Percentiles rank a stretch among this genome's conserved stretches.
phyloP scores from a whole-genome alignment of 176 grass and related monocot species.

The Guadua angustifolia region DNA sequence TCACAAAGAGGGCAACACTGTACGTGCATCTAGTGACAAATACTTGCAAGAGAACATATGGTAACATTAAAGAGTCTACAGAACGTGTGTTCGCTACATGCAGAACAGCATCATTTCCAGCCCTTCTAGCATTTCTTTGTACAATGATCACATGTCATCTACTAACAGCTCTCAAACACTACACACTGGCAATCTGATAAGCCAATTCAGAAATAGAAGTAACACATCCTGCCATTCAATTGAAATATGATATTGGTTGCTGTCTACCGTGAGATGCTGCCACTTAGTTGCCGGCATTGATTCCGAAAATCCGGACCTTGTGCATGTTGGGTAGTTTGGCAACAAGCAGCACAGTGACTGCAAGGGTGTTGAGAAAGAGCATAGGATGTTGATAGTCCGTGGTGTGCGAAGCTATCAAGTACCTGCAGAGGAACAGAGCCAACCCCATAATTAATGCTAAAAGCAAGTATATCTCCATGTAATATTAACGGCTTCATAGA shows the following conservation, averaged over 20 bases:
- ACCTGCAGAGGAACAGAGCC: constrained; percentile 45
- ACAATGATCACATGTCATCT: constrained; percentile 60
- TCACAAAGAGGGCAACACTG: constrained; percentile 1
- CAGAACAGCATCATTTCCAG: constrained; percentile 49
- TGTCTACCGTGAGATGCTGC: neutral
- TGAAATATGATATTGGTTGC: constrained; percentile 27
- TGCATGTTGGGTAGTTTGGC: constrained; percentile 72
- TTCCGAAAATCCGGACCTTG: constrained; percentile 73
- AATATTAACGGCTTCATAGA: neutral
- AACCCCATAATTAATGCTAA: neutral
- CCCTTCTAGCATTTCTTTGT: constrained; percentile 46
- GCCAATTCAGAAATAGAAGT: constrained; percentile 29
- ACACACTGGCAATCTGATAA: constrained; percentile 17
- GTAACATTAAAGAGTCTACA: constrained; percentile 43
- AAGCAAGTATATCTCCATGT: neutral
- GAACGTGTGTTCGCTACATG: constrained; percentile 37
- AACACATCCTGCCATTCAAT: constrained; percentile 29
- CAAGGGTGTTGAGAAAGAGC: constrained; percentile 67
- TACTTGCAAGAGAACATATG: constrained; percentile 38
- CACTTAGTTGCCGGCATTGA: constrained; percentile 58
- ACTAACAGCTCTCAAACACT: constrained; percentile 49
- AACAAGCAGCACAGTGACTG: constrained; percentile 58
- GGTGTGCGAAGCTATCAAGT: constrained; percentile 66
- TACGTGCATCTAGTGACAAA: constrained; percentile 32
- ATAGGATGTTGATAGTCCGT: constrained; percentile 65